A percentile compares a stretch with the other conserved stretches of the same genome.
Conservation (phyloP, 306 rosid species). For the Cajanus cajan region DNA sequence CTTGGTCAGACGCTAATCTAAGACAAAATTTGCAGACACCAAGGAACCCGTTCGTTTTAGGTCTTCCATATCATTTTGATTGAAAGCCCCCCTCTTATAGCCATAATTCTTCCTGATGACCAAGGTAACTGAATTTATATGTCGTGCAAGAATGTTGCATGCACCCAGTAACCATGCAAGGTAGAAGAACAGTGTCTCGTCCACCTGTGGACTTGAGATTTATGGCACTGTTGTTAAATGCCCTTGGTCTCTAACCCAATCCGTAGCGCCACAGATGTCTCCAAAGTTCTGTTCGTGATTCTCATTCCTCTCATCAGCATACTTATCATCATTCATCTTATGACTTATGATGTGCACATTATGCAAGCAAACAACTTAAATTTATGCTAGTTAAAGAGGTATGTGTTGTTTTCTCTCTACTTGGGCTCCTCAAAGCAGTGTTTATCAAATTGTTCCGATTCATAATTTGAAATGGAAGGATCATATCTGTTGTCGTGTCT, state of each 20-base stretch:
- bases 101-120: not conserved
- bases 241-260: not conserved
- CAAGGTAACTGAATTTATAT: not conserved
- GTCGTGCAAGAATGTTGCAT: conserved; percentile 3
- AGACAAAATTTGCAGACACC: not conserved
- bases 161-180: not conserved
- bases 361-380: not conserved
- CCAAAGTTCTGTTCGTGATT: not conserved
- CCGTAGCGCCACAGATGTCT: not conserved
- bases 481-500: not conserved
- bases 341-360: not conserved
- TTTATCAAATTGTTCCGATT: not conserved
- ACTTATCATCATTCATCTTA: not conserved
- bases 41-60: not conserved
- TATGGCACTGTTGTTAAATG: not conserved
- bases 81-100: not conserved
- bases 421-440: not conserved
- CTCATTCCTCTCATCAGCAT: not conserved
- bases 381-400: not conserved
- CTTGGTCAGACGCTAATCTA: conserved; percentile 61
- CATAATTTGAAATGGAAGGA: not conserved
- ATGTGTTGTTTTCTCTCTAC: not conserved
- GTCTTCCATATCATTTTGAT: conserved; percentile 4
- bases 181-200: not conserved
- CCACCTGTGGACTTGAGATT: not conserved